phyloP scores from a whole-genome alignment of 1,139 yeast genomes.

The Pneumocystis sp. region DNA sequence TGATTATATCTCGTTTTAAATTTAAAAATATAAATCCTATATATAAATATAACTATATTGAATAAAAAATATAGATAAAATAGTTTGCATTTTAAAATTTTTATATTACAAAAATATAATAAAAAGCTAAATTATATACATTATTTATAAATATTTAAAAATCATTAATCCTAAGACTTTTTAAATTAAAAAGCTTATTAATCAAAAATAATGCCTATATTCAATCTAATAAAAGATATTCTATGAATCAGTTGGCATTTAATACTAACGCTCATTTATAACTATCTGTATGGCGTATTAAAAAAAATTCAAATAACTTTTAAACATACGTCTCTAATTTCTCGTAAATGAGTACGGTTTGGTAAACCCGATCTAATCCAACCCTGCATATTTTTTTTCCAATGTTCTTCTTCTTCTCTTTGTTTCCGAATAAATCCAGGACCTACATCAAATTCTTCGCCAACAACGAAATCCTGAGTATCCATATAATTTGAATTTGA shows the following conservation, averaged over 20 bases:
- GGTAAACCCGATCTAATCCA: constrained; percentile 37
- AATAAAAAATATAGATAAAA: not conserved
- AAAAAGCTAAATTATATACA: not conserved
- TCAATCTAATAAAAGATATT: not conserved
- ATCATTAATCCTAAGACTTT: too few relatives aligned
- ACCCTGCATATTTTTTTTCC: constrained; percentile 34
- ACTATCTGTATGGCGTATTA: not conserved
- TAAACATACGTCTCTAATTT: constrained; percentile 2
- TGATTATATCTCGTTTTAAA: not conserved
- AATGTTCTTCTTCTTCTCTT: constrained; percentile 37
- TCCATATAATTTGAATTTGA: constrained; percentile 11
- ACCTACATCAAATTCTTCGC: constrained; percentile 33
- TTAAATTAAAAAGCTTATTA: not conserved
- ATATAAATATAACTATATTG: not conserved
- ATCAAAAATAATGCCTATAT: not conserved
- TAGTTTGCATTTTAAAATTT: not conserved
- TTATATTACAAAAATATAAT: not conserved
- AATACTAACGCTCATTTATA: not conserved
- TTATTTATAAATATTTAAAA: not conserved
- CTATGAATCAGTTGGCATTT: not conserved
- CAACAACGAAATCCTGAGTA: constrained; percentile 17
- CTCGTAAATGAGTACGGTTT: constrained; percentile 8
- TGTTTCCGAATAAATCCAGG: constrained; percentile 31
- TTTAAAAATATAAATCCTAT: not conserved
- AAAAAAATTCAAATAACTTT: not conserved